Percentiles rank a stretch among this genome's conserved stretches.
Evolutionary conservation across 192 early-diverging fungal species (phyloP).

Genomic region (Pecoramyces ruminantium): DNA sequence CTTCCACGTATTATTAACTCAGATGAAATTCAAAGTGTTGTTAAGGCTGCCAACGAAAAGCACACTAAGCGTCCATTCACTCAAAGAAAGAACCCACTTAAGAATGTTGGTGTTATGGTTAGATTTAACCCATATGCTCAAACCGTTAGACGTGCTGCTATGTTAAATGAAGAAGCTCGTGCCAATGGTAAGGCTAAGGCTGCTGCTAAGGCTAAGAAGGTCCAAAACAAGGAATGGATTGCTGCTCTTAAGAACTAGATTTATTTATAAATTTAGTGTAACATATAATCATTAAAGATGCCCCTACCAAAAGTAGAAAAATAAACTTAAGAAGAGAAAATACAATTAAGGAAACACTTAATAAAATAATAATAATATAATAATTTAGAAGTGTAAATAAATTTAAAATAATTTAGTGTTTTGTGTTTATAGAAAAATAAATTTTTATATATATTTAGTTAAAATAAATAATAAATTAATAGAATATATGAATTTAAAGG

Average conservation of each 20-base stretch:
- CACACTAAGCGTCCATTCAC: conserved; percentile 78
- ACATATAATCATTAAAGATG: background rate
- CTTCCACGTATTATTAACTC: conserved; percentile 91
- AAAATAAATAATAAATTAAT: too few relatives aligned
- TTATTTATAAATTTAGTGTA: background rate
- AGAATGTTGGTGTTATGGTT: conserved; percentile 75
- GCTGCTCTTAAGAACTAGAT: background rate
- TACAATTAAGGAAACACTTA: background rate
- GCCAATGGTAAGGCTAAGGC: conserved; percentile 10
- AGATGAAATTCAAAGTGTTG: conserved; percentile 86
- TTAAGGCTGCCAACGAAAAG: conserved; percentile 64
- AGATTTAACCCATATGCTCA: conserved; percentile 95
- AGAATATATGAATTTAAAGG: too few relatives aligned
- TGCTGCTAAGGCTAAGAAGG: conserved; percentile 22
- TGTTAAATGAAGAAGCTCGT: conserved; percentile 31
- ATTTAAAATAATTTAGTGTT: too few relatives aligned
- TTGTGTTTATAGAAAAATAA: too few relatives aligned
- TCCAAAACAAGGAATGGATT: background rate
- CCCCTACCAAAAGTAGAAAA: background rate
- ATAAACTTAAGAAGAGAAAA: background rate
- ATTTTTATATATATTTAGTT: too few relatives aligned
- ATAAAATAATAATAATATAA: background rate
- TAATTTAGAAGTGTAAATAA: too few relatives aligned
- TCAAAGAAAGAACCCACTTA: conserved; percentile 98
- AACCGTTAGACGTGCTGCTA: conserved; percentile 64